phyloP scores from a whole-genome alignment of 345 rosid genomes.

The Eucalyptus regnans region DNA sequence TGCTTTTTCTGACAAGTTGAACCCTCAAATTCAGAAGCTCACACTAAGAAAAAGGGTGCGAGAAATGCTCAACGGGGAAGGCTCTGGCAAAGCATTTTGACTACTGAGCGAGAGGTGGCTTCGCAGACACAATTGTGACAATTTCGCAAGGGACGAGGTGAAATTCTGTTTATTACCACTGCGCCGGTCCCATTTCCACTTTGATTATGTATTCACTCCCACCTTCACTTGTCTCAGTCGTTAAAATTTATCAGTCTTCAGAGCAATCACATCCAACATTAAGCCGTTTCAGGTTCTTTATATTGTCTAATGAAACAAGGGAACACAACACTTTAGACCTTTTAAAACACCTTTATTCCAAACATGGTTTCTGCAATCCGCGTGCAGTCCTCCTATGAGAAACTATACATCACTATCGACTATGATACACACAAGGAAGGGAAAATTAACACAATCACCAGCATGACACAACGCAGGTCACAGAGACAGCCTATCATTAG shows the following conservation, averaged over 20 bases:
- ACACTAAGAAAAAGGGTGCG: neutral
- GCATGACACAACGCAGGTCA: fast-evolving
- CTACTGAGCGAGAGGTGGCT: neutral
- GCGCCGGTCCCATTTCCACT: neutral
- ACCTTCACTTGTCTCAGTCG: neutral
- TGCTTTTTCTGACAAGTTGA: neutral
- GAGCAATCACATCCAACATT: neutral
- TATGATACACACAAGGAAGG: too few species aligned
- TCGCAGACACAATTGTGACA: neutral
- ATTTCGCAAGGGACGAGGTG: neutral
- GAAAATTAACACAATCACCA: too few species aligned
- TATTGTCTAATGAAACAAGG: too few species aligned
- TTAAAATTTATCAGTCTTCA: neutral
- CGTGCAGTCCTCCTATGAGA: too few species aligned
- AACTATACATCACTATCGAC: too few species aligned
- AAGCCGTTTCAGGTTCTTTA: too few species aligned
- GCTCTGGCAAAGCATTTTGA: neutral
- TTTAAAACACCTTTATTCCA: too few species aligned
- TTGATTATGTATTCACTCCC: neutral
- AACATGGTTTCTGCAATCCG: neutral
- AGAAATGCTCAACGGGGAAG: neutral
- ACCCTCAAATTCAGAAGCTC: neutral
- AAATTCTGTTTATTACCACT: neutral
- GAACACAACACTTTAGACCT: too few species aligned
- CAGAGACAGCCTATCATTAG: too few species aligned